Evolutionary conservation across 805 yeast genomes (phyloP), one percentile per base, ranked within the genome.

Genomic region (Candida saitoana): DNA sequence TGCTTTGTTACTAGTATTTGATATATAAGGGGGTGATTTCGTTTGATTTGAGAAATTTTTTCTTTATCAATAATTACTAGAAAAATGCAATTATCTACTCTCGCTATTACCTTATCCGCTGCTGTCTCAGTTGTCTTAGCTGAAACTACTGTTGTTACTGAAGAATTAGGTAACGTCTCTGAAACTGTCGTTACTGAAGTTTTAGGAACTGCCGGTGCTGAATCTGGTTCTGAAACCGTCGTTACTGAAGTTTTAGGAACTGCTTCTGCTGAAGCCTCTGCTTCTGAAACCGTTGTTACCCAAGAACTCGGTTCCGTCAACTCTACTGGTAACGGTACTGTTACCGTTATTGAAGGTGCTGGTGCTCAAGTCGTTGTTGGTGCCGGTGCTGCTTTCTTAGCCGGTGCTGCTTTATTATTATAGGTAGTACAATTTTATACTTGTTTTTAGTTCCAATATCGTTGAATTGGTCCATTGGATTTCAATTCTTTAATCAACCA

Each of bases 51-150:
- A n/a, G n/a, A n/a, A n/a, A n/a, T n/a, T n/a, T n/a, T n/a, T n/a
- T n/a, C n/a, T n/a, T n/a, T n/a, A n/a, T n/a, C n/a, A n/a, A n/a
- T n/a, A n/a, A n/a, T n/a, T n/a, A n/a, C n/a, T n/a, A n/a, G n/a
- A 11, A 22, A 22, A 11, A 22, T 22, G 27, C 27, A 22, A 22
- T 22, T 22, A 46, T 29, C 49, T 34, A 44, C 46, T 40, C 51
- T 49, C 51, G 51, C 53, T 34, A 44, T 49, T 29, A 44, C 46
- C 38, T 47, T 49, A 44, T 39, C 52, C 36, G 49, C 50, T 42
- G 53, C 38, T 37, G 48, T 37, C 32, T 32, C 43, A 19, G 49
- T 49, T 45, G 51, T 39, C 38, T 37, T 31, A 34, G 27, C 27
- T 22, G 27, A 22, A 6, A 22, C 27, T 11, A 22, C 27, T 11